phyloP scores from a whole-genome alignment of 2,329 filamentous ascomycete genomes.

The Aspergillus sojae region DNA sequence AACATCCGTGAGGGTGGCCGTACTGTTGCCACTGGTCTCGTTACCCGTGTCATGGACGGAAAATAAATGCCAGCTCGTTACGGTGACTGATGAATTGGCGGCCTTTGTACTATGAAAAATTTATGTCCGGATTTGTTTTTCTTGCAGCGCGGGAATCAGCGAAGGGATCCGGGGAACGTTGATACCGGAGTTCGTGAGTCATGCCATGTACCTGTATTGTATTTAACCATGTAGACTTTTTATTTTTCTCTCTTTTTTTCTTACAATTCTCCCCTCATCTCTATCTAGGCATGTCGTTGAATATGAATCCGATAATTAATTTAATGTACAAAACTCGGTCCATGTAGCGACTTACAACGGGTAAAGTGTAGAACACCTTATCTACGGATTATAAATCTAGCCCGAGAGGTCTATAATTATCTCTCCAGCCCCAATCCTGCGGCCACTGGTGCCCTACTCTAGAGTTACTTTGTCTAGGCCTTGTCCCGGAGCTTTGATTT shows the following conservation, averaged over 20 bases:
- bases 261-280: conserved; percentile 27
- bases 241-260: conserved; percentile 22
- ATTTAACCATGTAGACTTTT: conserved; percentile 33
- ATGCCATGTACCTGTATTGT: conserved; percentile 40
- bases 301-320: conserved; percentile 23
- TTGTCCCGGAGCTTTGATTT: no score
- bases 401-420: neutral
- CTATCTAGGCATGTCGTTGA: conserved; percentile 18
- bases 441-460: neutral
- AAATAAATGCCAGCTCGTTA: conserved; percentile 24
- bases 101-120: conserved; percentile 37
- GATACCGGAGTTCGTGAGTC: conserved; percentile 38
- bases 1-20: conserved; percentile 97
- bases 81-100: conserved; percentile 21
- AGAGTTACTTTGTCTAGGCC: neutral
- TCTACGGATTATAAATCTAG: neutral
- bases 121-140: conserved; percentile 27
- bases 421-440: neutral
- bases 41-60: conserved; percentile 67
- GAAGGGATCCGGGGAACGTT: conserved; percentile 31
- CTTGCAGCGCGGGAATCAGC: conserved; percentile 40
- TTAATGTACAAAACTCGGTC: neutral
- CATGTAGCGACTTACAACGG: neutral
- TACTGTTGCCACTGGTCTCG: conserved; percentile 80
- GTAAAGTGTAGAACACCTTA: neutral